These are phyloP conservation scores for Gossypium lobatum DNA, from an alignment of 441 rosid genomes.

Conservation along the genomic window DNA sequence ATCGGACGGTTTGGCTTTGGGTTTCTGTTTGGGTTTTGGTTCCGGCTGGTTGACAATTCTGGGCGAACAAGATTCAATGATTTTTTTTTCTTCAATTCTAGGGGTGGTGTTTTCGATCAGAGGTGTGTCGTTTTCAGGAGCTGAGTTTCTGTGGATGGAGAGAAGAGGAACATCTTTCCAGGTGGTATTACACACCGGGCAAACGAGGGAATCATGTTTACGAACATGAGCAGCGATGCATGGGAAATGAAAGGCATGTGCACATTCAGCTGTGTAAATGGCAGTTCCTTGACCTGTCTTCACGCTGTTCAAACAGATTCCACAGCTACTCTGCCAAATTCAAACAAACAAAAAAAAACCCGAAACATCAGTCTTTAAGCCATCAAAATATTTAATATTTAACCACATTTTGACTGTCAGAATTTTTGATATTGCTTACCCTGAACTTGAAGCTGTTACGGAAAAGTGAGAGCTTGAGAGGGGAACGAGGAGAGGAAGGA, in stretches of 20 bases:
- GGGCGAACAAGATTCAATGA: conserved; percentile 47
- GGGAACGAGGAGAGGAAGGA: conserved; percentile 57
- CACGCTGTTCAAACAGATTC: conserved; percentile 57
- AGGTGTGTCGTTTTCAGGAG: conserved; percentile 9
- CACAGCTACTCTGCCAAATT: conserved; percentile 48
- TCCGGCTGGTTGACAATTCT: conserved; percentile 22
- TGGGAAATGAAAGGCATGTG: conserved; percentile 62
- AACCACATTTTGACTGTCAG: neutral
- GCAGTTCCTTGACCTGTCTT: conserved; percentile 64
- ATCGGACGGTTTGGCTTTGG: conserved; percentile 10
- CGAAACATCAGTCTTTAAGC: neutral
- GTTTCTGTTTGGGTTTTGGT: neutral
- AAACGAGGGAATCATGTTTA: conserved; percentile 37
- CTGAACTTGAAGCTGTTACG: conserved; percentile 68
- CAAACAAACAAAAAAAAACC: neutral
- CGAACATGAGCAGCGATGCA: conserved; percentile 54
- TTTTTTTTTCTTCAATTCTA: conserved; percentile 44
- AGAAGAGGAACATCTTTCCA: conserved; percentile 65
- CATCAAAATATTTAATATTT: neutral
- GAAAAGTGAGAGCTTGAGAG: conserved; percentile 60
- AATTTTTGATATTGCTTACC: conserved; percentile 27
- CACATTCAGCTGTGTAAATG: conserved; percentile 66
- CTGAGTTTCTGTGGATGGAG: conserved; percentile 29
- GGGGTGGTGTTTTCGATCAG: conserved; percentile 11
- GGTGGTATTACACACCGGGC: conserved; percentile 53